A percentile compares a stretch with the other conserved stretches of the same genome.
These are phyloP conservation scores for Stagonosporopsis tanaceti DNA, from an alignment of 2,329 filamentous ascomycete species.

Conservation along the genomic window DNA sequence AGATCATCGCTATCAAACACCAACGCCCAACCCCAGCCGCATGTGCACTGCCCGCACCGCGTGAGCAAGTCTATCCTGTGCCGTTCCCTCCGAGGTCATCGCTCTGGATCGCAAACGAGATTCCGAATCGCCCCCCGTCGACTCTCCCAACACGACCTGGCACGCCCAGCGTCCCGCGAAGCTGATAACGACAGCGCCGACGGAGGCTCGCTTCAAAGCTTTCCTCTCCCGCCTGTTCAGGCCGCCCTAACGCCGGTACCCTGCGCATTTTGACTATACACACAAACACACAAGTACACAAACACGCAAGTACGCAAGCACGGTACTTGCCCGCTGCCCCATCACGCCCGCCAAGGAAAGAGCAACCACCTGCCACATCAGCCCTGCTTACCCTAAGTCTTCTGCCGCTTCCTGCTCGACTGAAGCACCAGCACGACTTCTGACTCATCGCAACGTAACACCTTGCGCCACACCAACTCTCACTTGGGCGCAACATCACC, in stretches of 20 bases:
- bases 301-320: neutral
- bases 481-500: conserved; percentile 44
- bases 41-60: conserved; percentile 30
- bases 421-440: conserved; percentile 1
- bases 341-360: conserved; percentile 26
- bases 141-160: conserved; percentile 39
- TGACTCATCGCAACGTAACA: conserved; percentile 19
- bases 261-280: neutral
- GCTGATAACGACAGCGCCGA: conserved; percentile 50
- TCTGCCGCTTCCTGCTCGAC: conserved; percentile 26
- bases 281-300: neutral
- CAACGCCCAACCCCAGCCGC: conserved; percentile 22
- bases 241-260: conserved; percentile 51
- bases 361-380: conserved; percentile 25
- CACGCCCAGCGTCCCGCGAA: conserved; percentile 39
- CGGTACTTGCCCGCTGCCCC: conserved; percentile 30
- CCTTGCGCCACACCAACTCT: conserved; percentile 14
- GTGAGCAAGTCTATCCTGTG: conserved; percentile 19
- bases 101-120: conserved; percentile 51
- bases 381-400: conserved; percentile 25
- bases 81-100: conserved; percentile 33
- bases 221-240: conserved; percentile 56
- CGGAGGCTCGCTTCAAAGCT: conserved; percentile 55
- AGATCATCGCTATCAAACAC: conserved; percentile 36
- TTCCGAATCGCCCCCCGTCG: conserved; percentile 45